phyloP scores from a whole-genome alignment of 2,329 filamentous ascomycete genomes.

The Microdochium nivale region DNA sequence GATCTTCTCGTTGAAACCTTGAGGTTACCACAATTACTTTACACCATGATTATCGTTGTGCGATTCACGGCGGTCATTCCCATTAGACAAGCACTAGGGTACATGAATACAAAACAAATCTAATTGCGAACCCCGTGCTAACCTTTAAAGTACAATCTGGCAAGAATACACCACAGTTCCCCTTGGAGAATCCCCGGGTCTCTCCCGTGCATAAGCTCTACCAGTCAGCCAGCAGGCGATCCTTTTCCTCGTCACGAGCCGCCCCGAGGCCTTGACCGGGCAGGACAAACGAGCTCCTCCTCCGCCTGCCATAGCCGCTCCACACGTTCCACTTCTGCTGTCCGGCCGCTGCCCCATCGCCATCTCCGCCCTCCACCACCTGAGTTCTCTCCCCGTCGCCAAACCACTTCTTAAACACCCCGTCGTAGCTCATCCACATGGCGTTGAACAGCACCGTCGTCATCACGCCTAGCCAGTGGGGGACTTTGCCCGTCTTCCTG shows the following conservation, averaged over 20 bases:
- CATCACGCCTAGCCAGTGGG: constrained; percentile 53
- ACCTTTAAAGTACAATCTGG: too few relatives aligned
- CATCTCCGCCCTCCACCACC: background rate
- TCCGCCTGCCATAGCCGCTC: background rate
- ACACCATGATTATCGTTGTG: too few relatives aligned
- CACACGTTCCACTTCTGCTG: constrained; percentile 9
- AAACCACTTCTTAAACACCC: constrained; percentile 56
- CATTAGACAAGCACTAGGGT: too few relatives aligned
- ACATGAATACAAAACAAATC: too few relatives aligned
- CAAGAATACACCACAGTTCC: too few relatives aligned
- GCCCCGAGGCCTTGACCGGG: background rate
- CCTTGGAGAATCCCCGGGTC: too few relatives aligned
- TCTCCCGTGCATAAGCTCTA: constrained; percentile 5
- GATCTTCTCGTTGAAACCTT: too few relatives aligned
- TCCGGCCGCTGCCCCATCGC: constrained; percentile 3
- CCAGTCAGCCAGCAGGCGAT: constrained; percentile 16
- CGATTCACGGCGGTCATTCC: too few relatives aligned
- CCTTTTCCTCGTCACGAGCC: constrained; percentile 10
- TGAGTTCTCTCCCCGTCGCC: constrained; percentile 75
- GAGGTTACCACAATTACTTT: too few relatives aligned
- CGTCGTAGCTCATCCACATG: constrained; percentile 59
- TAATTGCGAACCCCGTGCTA: too few relatives aligned
- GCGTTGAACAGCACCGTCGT: constrained; percentile 32
- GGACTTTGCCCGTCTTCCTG: constrained; percentile 44
- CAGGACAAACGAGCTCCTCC: constrained; percentile 1